Evolutionary conservation across 176 grass and related monocot genomes (phyloP).

Genomic region (Hsuehochloa calcarea): DNA sequence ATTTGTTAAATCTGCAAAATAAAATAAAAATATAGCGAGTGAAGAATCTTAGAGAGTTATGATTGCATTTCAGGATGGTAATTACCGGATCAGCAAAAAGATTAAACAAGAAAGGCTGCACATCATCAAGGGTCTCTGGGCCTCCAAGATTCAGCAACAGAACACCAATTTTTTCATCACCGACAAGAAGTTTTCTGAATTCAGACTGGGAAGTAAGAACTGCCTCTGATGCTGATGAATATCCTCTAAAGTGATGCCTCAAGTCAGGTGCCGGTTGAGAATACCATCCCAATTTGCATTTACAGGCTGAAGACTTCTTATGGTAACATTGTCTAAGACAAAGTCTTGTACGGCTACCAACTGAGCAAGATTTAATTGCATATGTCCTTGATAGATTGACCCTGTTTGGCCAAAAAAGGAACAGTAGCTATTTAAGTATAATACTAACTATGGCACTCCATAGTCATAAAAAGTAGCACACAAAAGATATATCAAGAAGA

Average conservation of each 20-base stretch:
- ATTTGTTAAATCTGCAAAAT: not conserved
- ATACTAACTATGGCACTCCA: not conserved
- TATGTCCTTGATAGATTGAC: constrained; percentile 41
- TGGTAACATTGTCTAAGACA: constrained; percentile 32
- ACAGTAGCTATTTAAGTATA: not conserved
- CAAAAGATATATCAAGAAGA: not conserved
- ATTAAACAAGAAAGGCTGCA: constrained; percentile 98
- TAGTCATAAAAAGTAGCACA: not conserved
- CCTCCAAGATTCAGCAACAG: constrained; percentile 97
- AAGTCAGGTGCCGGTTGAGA: constrained; percentile 29
- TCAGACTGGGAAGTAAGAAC: constrained; percentile 63
- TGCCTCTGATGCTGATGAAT: constrained; percentile 73
- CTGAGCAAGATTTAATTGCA: constrained; percentile 45
- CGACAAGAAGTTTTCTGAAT: constrained; percentile 53
- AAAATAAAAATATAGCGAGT: constrained; percentile 10
- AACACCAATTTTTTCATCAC: constrained; percentile 82
- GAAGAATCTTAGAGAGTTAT: not conserved
- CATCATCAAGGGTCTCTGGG: constrained; percentile 94
- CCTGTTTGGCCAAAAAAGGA: constrained; percentile 33
- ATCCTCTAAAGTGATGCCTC: constrained; percentile 44
- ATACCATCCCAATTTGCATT: constrained; percentile 42
- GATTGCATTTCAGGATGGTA: constrained; percentile 22
- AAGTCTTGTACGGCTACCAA: constrained; percentile 33
- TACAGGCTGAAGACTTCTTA: constrained; percentile 42
- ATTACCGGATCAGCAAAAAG: constrained; percentile 96